phyloP scores from a whole-genome alignment of 208 protist genomes.

The Acanthamoeba divionensis region DNA sequence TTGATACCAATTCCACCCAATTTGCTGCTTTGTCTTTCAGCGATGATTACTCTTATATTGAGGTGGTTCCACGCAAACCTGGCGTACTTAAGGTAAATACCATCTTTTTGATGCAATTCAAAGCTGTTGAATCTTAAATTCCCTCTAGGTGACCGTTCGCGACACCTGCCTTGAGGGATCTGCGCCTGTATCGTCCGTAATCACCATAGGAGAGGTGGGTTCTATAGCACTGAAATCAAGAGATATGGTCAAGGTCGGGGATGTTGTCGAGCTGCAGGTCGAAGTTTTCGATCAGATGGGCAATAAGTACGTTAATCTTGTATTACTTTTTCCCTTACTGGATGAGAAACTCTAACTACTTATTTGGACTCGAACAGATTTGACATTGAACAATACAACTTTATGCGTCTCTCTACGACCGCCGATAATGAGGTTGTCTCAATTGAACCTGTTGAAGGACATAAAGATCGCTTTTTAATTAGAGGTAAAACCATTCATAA shows the following conservation, averaged over 20 bases:
- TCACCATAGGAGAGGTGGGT: slow-evolving; percentile 23
- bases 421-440: slow-evolving; percentile 24
- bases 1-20: neutral
- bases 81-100: neutral
- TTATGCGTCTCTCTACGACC: neutral
- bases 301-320: neutral
- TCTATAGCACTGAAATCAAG: neutral
- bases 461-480: neutral
- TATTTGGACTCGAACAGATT: no score
- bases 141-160: neutral
- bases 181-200: neutral
- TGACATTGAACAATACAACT: no score
- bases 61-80: neutral
- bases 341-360: neutral
- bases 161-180: slow-evolving; percentile 33
- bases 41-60: neutral
- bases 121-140: neutral
- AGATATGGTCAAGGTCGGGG: neutral
- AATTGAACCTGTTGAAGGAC: neutral
- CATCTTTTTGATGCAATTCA: neutral
- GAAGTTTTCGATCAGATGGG: slow-evolving; percentile 8
- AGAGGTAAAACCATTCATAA: no score
- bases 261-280: slow-evolving; percentile 21
- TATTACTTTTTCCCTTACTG: neutral
- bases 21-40: neutral